Evolutionary conservation across 345 rosid genomes (phyloP), one percentile per base, ranked within the genome.

Genomic region (rapeseed (Brassica napus)): DNA sequence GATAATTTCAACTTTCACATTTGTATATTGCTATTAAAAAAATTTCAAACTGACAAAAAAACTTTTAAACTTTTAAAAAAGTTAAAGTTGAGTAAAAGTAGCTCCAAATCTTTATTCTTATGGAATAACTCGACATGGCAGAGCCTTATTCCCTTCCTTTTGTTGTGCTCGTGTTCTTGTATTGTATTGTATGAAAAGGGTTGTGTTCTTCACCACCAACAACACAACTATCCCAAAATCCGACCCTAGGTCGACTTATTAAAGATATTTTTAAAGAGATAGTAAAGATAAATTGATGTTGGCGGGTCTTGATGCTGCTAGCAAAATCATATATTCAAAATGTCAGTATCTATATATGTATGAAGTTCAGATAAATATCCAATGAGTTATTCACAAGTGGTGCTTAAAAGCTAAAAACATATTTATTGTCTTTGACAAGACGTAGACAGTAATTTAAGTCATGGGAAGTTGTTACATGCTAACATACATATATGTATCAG

Each of bases 371-470:
- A 78, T 8, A 54, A 49, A 49, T 6, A 21, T 28, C 76, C 72
- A 78, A 47, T 65, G 81, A 66, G 49, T 16, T 37, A 64, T 71
- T 70, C 71, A 57, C 61, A 78, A 15, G 15, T 55, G 61, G 10
- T 66, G 59, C 65, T 72, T 78, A 72, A 44, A 57, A 62, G 67
- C 77, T 30, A 78, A 2, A 23, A 68, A 60, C 74, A 23, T 79
- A 73, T 79, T 79, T 31, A 73, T 32, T 60, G 64, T 68, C 32
- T 31, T 59, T 34, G 78, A 68, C 74, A 79, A 47, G 77, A 66
- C 69, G 32, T 4, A 67, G 73, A 66, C 77, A 59, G 37, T 59
- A 60, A 73, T 59, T 67, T 16, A 73, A 59, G 74, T 42, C 78
- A 73, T 79, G n/a, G 15, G 77, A 31, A 23, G 69, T 15, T 44